Evolutionary conservation across 805 yeast genomes (phyloP).

Genomic region (Cyberlindnera maritima): DNA sequence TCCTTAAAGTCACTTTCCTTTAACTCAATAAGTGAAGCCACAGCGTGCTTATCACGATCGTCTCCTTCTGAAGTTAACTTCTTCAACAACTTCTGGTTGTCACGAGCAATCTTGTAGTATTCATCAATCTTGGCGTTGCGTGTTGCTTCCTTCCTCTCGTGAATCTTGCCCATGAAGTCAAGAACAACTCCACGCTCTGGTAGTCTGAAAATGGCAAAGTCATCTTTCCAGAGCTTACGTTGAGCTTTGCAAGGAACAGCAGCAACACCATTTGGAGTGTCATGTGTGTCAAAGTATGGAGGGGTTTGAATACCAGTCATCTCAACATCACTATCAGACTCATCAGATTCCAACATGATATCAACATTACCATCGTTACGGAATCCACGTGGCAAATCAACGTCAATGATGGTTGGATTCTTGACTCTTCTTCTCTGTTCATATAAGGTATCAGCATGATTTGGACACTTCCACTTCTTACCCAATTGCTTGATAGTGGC

Average conservation of each 20-base stretch:
- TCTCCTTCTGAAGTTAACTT: constrained; percentile 27
- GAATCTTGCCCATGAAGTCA: constrained; percentile 62
- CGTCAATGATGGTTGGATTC: constrained; percentile 52
- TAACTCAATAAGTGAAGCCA: constrained; percentile 30
- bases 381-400: constrained; percentile 49
- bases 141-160: constrained; percentile 31
- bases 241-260: constrained; percentile 30
- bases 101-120: constrained; percentile 30
- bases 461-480: constrained; percentile 88
- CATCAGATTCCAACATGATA: constrained; percentile 42
- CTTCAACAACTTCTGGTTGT: constrained; percentile 37
- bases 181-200: constrained; percentile 67
- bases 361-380: constrained; percentile 59
- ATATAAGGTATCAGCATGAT: constrained; percentile 48
- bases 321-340: constrained; percentile 30
- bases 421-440: constrained; percentile 46
- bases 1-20: constrained; percentile 44
- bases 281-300: constrained; percentile 33
- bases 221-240: constrained; percentile 28
- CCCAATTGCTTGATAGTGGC: constrained; percentile 71
- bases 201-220: constrained; percentile 55
- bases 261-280: constrained; percentile 34
- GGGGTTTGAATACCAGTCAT: constrained; percentile 34
- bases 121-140: constrained; percentile 32
- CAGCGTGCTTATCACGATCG: constrained; percentile 32